These are phyloP conservation scores for Begonia masoniana DNA, from an alignment of 306 rosid species.

Conservation along the genomic window DNA sequence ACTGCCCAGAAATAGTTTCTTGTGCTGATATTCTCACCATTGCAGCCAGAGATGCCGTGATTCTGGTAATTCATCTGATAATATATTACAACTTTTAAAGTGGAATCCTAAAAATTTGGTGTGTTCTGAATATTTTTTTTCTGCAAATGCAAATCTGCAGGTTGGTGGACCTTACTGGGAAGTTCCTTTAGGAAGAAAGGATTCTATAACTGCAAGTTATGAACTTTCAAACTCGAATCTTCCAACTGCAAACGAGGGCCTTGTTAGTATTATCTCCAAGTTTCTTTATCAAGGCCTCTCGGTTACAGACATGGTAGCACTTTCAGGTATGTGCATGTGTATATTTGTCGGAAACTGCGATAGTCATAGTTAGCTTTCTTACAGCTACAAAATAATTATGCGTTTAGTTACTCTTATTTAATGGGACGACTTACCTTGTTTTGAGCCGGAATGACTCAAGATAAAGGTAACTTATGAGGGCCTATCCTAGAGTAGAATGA, in stretches of 20 bases:
- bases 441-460: not conserved
- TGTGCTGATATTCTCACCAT: constrained; percentile 93
- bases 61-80: constrained; percentile 40
- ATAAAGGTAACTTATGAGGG: not conserved
- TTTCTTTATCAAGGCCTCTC: constrained; percentile 80
- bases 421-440: too few species aligned
- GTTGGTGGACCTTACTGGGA: constrained; percentile 98
- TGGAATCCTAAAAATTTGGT: not conserved
- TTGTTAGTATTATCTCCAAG: constrained; percentile 50
- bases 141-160: constrained; percentile 16
- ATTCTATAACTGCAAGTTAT: constrained; percentile 50
- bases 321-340: constrained; percentile 35
- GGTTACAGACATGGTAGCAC: constrained; percentile 74
- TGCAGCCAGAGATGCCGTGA: constrained; percentile 94
- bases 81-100: too few species aligned
- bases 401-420: too few species aligned
- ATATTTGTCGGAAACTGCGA: not conserved
- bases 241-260: constrained; percentile 49
- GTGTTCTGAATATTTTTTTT: not conserved
- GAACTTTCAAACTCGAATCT: constrained; percentile 51
- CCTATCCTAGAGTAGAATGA: not conserved
- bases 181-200: constrained; percentile 94
- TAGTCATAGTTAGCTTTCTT: not conserved
- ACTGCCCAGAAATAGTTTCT: constrained; percentile 81
- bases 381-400: too few species aligned